phyloP scores from a whole-genome alignment of 202 grass and related monocot genomes.

The Hordeum pubiflorum region DNA sequence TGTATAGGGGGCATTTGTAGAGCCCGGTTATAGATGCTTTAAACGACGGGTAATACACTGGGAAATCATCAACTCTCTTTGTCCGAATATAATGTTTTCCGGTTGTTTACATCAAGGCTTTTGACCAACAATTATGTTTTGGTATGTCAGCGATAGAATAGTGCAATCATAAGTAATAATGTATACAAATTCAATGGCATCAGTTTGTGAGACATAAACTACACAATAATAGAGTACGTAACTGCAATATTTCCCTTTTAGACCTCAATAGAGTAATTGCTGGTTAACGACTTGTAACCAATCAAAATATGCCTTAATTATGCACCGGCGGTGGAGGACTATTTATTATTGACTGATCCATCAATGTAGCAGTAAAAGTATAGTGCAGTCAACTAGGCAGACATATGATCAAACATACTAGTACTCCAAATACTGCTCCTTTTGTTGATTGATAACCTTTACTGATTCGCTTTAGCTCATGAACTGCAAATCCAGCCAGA shows the following conservation, averaged over 20 bases:
- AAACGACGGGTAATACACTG: neutral
- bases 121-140: neutral
- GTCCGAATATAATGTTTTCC: neutral
- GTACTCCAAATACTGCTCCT: neutral
- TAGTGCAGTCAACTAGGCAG: neutral
- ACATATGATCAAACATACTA: neutral
- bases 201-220: neutral
- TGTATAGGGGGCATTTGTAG: too few relatives aligned
- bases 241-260: too few relatives aligned
- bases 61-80: neutral
- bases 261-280: too few relatives aligned
- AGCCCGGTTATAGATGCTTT: too few relatives aligned
- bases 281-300: neutral
- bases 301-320: neutral
- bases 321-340: neutral
- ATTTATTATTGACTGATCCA: neutral
- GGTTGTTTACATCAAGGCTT: neutral
- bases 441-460: neutral
- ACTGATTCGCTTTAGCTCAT: neutral
- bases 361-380: neutral
- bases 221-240: neutral
- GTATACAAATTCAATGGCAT: neutral
- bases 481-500: neutral
- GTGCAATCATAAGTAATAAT: neutral
- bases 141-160: neutral